Conservation (phyloP, 2,329 filamentous ascomycete species). For the Diaporthe sp. region DNA sequence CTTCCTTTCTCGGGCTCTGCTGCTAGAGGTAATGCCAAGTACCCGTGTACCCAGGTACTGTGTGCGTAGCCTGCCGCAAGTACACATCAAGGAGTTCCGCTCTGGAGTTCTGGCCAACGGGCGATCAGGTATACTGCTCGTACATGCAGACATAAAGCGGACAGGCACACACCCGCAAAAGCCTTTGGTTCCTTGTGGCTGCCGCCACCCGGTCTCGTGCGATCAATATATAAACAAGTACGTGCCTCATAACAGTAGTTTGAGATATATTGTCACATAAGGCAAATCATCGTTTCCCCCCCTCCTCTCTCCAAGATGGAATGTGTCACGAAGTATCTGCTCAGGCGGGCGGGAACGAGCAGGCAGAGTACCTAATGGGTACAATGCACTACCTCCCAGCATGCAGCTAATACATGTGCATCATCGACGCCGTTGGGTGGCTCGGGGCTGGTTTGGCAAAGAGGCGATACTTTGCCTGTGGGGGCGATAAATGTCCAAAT, state of each 20-base stretch:
- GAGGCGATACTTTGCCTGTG: background rate
- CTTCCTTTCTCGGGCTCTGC: background rate
- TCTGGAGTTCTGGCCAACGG: no score
- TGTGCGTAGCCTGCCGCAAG: background rate
- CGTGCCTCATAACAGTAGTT: background rate
- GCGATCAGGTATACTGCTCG: background rate
- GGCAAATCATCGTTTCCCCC: background rate
- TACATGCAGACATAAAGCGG: background rate
- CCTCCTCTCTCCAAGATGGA: background rate
- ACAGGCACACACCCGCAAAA: background rate
- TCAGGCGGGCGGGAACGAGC: background rate
- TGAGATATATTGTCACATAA: background rate
- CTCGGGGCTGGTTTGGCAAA: background rate
- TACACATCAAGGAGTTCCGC: background rate
- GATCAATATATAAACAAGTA: background rate
- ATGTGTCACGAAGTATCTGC: background rate
- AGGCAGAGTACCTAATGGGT: background rate
- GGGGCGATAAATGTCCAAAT: background rate
- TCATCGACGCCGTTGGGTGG: background rate
- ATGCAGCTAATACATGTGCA: slow-evolving; percentile 1
- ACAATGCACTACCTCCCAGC: background rate
- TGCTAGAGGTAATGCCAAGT: background rate
- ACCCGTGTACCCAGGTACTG: background rate
- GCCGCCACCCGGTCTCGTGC: background rate
- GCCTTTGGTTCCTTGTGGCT: background rate